Evolutionary conservation across 208 protist genomes (phyloP).

Genomic region (Trichomonas gallinae): DNA sequence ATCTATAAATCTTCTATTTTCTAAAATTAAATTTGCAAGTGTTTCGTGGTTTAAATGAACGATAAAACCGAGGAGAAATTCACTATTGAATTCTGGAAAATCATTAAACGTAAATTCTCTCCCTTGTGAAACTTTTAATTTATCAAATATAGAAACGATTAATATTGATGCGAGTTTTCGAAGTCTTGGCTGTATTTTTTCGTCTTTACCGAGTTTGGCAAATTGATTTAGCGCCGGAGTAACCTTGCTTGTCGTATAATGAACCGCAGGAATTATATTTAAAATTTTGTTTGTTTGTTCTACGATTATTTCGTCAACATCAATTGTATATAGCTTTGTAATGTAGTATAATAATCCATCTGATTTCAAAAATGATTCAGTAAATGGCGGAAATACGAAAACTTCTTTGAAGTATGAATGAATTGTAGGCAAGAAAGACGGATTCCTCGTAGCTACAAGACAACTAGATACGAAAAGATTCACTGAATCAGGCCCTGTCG

Average conservation of each 20-base stretch:
- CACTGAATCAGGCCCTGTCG: not conserved
- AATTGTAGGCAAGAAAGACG: not conserved
- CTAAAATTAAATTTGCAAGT: not conserved
- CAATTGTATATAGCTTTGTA: not conserved
- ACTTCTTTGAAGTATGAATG: not conserved
- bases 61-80: not conserved
- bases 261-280: not conserved
- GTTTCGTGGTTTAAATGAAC: not conserved
- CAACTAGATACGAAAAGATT: not conserved
- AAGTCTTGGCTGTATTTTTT: not conserved
- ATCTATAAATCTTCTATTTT: not conserved
- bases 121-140: not conserved
- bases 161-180: not conserved
- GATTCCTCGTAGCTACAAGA: not conserved
- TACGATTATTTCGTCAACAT: not conserved
- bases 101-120: not conserved
- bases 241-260: not conserved
- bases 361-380: not conserved
- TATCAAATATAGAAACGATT: not conserved
- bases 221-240: not conserved
- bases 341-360: not conserved
- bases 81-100: not conserved
- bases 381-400: not conserved
- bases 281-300: not conserved
- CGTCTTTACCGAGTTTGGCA: not conserved